Base-by-base conservation (phyloP, 1,284 basidiomycete species). In the Moesziomyces parantarcticus region DNA sequence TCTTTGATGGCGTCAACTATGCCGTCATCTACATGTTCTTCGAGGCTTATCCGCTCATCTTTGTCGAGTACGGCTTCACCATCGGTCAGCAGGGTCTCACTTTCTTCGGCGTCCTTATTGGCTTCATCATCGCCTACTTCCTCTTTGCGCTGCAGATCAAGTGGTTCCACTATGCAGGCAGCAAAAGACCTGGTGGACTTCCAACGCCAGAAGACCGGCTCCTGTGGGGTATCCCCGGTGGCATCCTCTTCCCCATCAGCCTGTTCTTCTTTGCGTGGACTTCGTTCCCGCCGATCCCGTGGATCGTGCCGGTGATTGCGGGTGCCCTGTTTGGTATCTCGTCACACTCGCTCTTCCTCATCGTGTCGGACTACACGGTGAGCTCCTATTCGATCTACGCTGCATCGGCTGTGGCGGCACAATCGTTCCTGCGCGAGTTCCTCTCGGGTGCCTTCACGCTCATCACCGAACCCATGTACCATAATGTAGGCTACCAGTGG, bases 21-120 rank as follows among this genome's bases (percentile, higher is more conserved):
- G 58, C 64, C 13, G 77, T 85, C 3, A 81, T 85, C 22, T 85
- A 85, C 76, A 79, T 81, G 46, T 83, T 83, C 65, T 79, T 85
- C 61, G 82, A 83, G 51, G 76, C 84, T 6, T 81, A 82, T 68
- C 82, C 85, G 1, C 75, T 84, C 46, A 79, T 86, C 46, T 85
- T 84, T 54, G 45, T 26, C 11, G 73, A 80, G n/a, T 76, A 66
- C 29, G 59, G 61, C 22, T 82, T 78, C 57, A 56, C 50, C 22
- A 45, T 48, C 2, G 66, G 72, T 4, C 55, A 72, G 43, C 66
- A 72, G 40, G 73, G 75, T 21, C 49, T 82, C 11, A 60, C 76
- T 5, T 79, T 82, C 57, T 23, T 81, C 21, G 70, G 66, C 20
- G 25, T 79, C 16, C 43, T 73, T 1, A 13, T 74, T 2, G 78